phyloP scores from a whole-genome alignment of 208 protist species.

The Acanthamoeba triangularis region DNA sequence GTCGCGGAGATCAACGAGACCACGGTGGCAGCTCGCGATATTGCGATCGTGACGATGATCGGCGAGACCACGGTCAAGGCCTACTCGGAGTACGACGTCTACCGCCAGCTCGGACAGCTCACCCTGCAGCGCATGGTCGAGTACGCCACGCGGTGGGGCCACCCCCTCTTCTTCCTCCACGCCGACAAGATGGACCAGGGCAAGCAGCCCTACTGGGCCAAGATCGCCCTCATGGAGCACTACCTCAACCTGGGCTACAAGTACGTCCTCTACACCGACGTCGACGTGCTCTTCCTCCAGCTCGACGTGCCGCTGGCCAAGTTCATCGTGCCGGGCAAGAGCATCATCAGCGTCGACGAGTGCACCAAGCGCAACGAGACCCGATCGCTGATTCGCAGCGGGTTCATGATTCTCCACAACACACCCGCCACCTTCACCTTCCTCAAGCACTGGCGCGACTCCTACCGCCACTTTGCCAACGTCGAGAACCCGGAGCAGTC shows the following conservation, averaged over 20 bases:
- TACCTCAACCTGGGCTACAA: background rate
- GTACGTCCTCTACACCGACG: conserved; percentile 10
- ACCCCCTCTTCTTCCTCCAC: background rate
- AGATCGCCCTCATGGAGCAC: background rate
- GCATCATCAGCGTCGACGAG: background rate
- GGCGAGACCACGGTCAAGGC: background rate
- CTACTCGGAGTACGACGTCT: background rate
- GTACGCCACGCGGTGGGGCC: background rate
- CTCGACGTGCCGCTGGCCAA: background rate
- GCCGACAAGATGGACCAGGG: background rate
- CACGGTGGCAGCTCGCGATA: background rate
- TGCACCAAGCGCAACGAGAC: background rate
- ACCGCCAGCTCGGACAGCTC: background rate
- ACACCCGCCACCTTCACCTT: background rate
- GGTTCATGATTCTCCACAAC: conserved; percentile 2
- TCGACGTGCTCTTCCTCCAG: background rate
- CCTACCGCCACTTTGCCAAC: background rate
- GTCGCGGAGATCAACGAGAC: too few species aligned
- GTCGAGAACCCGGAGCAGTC: conserved; percentile 5
- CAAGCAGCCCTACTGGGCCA: background rate
- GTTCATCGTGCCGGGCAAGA: background rate
- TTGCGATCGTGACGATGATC: background rate
- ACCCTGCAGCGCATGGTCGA: background rate
- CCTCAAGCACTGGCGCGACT: background rate
- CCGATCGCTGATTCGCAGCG: background rate